phyloP scores from a whole-genome alignment of 495 filamentous ascomycete species.

The Hypoxylon fuscum region DNA sequence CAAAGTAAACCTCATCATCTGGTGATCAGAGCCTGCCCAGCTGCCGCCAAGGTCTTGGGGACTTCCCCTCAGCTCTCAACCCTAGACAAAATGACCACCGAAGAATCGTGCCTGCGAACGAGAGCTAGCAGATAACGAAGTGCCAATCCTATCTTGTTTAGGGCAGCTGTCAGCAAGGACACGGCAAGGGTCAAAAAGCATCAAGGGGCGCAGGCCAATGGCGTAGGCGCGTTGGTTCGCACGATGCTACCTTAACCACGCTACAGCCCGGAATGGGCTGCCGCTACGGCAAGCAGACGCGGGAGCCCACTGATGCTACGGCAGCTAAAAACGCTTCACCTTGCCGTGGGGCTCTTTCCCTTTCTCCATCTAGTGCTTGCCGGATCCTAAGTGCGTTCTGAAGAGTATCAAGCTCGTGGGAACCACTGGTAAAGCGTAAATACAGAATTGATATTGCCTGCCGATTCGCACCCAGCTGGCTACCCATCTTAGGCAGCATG shows the following conservation, averaged over 20 bases:
- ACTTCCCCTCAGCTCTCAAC: too few species aligned
- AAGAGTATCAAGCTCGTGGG: neutral
- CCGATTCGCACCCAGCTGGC: neutral
- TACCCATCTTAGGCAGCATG: conserved; percentile 10
- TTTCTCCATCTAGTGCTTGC: neutral
- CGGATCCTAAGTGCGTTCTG: neutral
- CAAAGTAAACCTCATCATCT: too few species aligned
- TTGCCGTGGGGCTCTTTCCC: neutral
- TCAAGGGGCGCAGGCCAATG: conserved; percentile 4
- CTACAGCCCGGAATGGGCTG: conserved; percentile 9
- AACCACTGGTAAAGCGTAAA: neutral
- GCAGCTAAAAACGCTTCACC: conserved; percentile 6
- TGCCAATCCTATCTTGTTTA: conserved; percentile 9
- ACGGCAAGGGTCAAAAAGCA: conserved; percentile 1
- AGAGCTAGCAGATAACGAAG: conserved; percentile 1
- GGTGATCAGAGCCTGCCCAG: too few species aligned
- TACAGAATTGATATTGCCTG: neutral
- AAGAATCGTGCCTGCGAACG: neutral
- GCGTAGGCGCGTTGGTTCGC: neutral
- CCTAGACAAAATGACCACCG: too few species aligned
- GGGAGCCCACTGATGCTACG: conserved; percentile 1
- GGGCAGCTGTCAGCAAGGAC: conserved; percentile 2
- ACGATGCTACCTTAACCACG: conserved; percentile 18
- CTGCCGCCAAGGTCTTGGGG: too few species aligned
- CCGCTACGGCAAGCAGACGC: conserved; percentile 9